Evolutionary conservation across 169 alveolate genomes (phyloP), one percentile per base, ranked within the genome.

Genomic region (Plasmodium gonderi): DNA sequence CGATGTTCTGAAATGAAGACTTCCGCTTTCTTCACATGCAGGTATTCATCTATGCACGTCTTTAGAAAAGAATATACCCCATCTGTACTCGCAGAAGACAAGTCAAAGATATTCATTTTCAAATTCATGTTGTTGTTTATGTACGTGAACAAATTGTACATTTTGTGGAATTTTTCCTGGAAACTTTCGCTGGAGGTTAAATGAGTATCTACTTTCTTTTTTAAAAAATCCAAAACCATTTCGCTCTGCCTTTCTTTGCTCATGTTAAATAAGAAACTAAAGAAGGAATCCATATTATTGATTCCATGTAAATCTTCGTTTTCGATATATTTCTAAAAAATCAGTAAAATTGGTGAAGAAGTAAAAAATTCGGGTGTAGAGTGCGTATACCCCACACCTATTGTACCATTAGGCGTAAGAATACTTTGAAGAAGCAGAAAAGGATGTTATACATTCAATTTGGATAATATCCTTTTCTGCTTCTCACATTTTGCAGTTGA

Each of bases 241-340:
- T 85, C 79, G 26, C 11, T 23, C 36, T 85, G 92, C 67, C 78
- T 60, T 44, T 36, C 72, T 54, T 26, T 45, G 12, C 23, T 36
- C 92, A 85, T 85, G 80, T 85, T 85, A n/a, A 85, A 74, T 17
- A 85, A 67, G 78, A 85, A 85, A n/a, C 42, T 49, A 54, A 85
- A 85, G 44, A 85, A 85, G 44, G 54, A 36, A 31, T 85, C 92
- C 87, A 85, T 74, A 26, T 72, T 74, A 36, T 85, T 85, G 7
- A 85, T 74, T 8, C 77, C 72, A 33, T 85, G 76, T n/a, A 85
- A 42, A 12, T 85, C 87, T 65, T 85, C 82, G 38, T 44, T 44
- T 12, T 85, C 79, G 33, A 85, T 74, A 49, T 85, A 85, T 74
- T 85, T 75, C 92, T 85, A 44, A 12, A 33, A 11, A 4, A 31